Conservation (phyloP, 176 grass and related monocot genomes). For the bread wheat (Triticum aestivum) region DNA sequence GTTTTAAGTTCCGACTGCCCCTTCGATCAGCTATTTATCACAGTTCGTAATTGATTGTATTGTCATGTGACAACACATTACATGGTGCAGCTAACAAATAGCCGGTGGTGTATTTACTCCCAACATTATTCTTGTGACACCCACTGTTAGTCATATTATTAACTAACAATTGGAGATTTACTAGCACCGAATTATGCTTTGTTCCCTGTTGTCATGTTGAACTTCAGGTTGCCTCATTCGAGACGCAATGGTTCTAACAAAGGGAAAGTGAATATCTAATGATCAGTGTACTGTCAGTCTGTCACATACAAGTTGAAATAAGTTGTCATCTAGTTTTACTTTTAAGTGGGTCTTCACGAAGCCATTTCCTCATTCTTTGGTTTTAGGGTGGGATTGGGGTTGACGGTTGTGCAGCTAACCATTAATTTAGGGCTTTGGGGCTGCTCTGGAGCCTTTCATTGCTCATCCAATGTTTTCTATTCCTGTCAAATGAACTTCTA, state of each 20-base stretch:
- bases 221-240: neutral
- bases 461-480: neutral
- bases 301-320: neutral
- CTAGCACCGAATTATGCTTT: neutral
- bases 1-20: neutral
- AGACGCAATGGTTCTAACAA: neutral
- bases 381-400: neutral
- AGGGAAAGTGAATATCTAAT: neutral
- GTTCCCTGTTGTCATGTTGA: neutral
- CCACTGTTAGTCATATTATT: neutral
- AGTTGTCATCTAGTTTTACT: neutral
- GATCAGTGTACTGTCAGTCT: neutral
- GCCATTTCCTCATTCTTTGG: neutral
- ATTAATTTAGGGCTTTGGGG: neutral
- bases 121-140: neutral
- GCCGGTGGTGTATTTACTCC: neutral
- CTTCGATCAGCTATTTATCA: neutral
- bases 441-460: neutral
- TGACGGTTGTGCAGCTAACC: neutral
- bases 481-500: neutral
- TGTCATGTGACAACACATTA: neutral
- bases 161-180: neutral
- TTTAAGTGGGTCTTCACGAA: neutral
- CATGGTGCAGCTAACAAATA: neutral
- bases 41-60: neutral